Base-by-base conservation (phyloP, 148 eudicot species). In the Rhododendron williamsianum region DNA sequence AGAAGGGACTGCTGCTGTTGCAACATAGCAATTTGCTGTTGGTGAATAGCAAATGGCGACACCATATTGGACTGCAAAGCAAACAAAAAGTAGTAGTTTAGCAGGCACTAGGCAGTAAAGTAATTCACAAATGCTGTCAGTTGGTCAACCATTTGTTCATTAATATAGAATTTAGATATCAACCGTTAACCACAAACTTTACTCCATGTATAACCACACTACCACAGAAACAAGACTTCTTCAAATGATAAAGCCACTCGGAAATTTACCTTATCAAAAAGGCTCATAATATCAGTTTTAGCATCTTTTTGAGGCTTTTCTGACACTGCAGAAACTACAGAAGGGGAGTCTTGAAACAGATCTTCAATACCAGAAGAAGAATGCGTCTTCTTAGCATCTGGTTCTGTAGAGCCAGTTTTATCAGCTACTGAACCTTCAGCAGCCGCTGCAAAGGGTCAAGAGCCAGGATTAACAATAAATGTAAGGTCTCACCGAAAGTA, bases 1-100 rank as follows among this genome's bases (percentile, higher is more conserved):
- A 95, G 90, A 89, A 97, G 91, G 52, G 95, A 89, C 81, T 97
- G 99, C 79, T 97, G 99, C 85, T 97, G 99, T 81, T 98, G 97
- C 63, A 97, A 87, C 94, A 95, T 89, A 46, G 95, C 96, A 71
- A 97, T 91, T 90, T 97, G 99, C 87, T 94, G 98, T 87, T 97
- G 98, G 90, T 95, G 99, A 78, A 86, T 23, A 83, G 96, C 87
- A 88, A 90, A 97, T 60, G 99, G 98, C 6, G 99, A 94, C 81
- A 92, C 98, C 86, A 93, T 92, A 84, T 92, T 95, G 82, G 98
- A 89, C 98, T 97, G 95, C 91, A 91, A 67, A 74, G 84, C 46
- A 84, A 9, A 38, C 15, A 25, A 2, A 2, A 49, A 48, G 56
- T 72, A 52, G 18, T 16, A 49, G 83, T n/a, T 33, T 18, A 35